phyloP scores from a whole-genome alignment of 179 eudicot genomes.

The Gypsophila paniculata region DNA sequence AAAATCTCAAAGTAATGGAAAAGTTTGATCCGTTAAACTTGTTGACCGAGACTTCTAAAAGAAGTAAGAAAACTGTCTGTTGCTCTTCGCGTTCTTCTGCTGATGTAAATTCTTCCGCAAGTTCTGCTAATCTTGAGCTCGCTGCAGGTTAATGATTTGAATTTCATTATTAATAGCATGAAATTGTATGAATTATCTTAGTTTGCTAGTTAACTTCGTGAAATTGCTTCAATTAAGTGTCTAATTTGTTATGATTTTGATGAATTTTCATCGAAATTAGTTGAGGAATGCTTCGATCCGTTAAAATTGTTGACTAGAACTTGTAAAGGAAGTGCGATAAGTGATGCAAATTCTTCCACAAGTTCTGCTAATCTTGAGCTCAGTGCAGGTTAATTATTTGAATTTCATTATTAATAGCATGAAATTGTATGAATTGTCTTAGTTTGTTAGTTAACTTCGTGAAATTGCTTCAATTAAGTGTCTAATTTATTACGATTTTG shows the following conservation, averaged over 20 bases:
- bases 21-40: slow-evolving; percentile 59
- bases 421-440: too few species aligned
- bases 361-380: slow-evolving; percentile 84
- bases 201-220: too few species aligned
- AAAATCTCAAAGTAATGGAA: slow-evolving; percentile 29
- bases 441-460: too few species aligned
- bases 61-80: slow-evolving; percentile 42
- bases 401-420: slow-evolving; percentile 11
- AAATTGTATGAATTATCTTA: too few species aligned
- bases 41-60: slow-evolving; percentile 41
- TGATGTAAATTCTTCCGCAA: slow-evolving; percentile 57
- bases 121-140: slow-evolving; percentile 81
- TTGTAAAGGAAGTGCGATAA: slow-evolving; percentile 41
- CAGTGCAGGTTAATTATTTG: slow-evolving; percentile 54
- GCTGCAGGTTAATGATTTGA: slow-evolving; percentile 54
- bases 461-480: neutral
- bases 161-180: slow-evolving; percentile 10
- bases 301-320: slow-evolving; percentile 54
- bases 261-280: too few species aligned
- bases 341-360: slow-evolving; percentile 53
- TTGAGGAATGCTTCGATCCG: slow-evolving; percentile 57
- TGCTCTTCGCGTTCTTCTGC: slow-evolving; percentile 45
- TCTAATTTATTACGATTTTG: slow-evolving; percentile 13
- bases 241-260: slow-evolving; percentile 12
- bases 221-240: slow-evolving; percentile 4